Evolutionary conservation across 108 stramenopile species (phyloP).

Genomic region (Mediolabrus comicus): DNA sequence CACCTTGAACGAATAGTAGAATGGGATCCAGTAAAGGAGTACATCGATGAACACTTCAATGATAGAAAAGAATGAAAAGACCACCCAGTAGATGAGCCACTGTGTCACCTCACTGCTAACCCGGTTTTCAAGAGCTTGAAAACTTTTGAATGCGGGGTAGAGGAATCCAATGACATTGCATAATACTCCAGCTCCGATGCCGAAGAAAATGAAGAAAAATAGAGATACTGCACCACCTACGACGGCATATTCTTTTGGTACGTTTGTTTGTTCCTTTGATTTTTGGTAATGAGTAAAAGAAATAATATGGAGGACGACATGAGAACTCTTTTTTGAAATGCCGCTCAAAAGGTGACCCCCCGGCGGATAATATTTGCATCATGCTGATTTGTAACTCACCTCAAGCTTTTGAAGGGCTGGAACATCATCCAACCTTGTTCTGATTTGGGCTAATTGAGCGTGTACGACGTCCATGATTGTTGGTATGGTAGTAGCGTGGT

Average conservation of each 20-base stretch:
- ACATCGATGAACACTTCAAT: conserved; percentile 86
- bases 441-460: conserved; percentile 57
- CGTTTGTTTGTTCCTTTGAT: conserved; percentile 59
- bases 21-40: conserved; percentile 93
- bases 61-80: conserved; percentile 90
- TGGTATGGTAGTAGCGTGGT: not conserved
- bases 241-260: conserved; percentile 81
- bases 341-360: not conserved
- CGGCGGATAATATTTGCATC: not conserved
- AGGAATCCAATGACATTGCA: conserved; percentile 87
- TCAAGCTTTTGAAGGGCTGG: conserved; percentile 71
- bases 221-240: conserved; percentile 44
- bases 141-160: conserved; percentile 87
- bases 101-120: conserved; percentile 85
- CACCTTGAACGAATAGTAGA: conserved; percentile 93
- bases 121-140: conserved; percentile 87
- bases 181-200: conserved; percentile 68
- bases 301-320: not conserved
- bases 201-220: conserved; percentile 62
- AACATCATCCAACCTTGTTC: conserved; percentile 69
- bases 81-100: conserved; percentile 96
- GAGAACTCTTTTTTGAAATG: not conserved
- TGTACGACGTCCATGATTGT: conserved; percentile 51
- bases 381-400: conserved; percentile 49
- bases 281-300: not conserved